Evolutionary conservation across 495 filamentous ascomycete genomes (phyloP).

Genomic region (Podospora fimiseda): DNA sequence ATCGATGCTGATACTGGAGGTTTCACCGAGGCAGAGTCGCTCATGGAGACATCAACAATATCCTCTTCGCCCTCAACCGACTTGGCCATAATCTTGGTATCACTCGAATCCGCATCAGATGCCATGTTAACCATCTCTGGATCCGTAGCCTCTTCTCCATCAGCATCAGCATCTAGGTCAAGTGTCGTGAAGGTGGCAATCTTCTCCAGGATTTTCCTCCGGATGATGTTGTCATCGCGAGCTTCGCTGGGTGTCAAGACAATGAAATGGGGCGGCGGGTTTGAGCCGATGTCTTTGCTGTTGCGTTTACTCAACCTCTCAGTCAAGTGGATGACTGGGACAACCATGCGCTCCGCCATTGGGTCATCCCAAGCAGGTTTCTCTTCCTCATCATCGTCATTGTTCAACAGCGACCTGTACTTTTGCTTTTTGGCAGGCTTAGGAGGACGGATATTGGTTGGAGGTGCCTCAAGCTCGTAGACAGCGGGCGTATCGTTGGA

Average conservation of each 20-base stretch:
- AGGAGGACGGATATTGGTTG: slow-evolving; percentile 62
- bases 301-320: slow-evolving; percentile 6
- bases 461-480: slow-evolving; percentile 71
- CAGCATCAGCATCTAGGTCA: slow-evolving; percentile 37
- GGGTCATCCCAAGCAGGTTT: slow-evolving; percentile 54
- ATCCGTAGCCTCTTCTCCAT: slow-evolving; percentile 50
- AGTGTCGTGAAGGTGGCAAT: slow-evolving; percentile 39
- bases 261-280: slow-evolving; percentile 46
- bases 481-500: slow-evolving; percentile 60
- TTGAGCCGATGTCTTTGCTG: slow-evolving; percentile 18
- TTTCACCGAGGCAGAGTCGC: slow-evolving; percentile 42
- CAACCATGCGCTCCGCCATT: slow-evolving; percentile 61
- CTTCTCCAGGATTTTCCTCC: slow-evolving; percentile 44
- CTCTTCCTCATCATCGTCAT: slow-evolving; percentile 53
- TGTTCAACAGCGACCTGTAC: slow-evolving; percentile 39
- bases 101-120: slow-evolving; percentile 67
- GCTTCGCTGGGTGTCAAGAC: slow-evolving; percentile 45
- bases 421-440: slow-evolving; percentile 42
- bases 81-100: slow-evolving; percentile 60
- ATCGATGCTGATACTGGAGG: background rate
- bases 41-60: slow-evolving; percentile 85
- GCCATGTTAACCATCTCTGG: slow-evolving; percentile 65
- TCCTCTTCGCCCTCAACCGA: slow-evolving; percentile 88
- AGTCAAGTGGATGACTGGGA: slow-evolving; percentile 70
- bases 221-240: slow-evolving; percentile 43